Conservation (phyloP, 129 eudicot species). For the Smallanthus sonchifolius region DNA sequence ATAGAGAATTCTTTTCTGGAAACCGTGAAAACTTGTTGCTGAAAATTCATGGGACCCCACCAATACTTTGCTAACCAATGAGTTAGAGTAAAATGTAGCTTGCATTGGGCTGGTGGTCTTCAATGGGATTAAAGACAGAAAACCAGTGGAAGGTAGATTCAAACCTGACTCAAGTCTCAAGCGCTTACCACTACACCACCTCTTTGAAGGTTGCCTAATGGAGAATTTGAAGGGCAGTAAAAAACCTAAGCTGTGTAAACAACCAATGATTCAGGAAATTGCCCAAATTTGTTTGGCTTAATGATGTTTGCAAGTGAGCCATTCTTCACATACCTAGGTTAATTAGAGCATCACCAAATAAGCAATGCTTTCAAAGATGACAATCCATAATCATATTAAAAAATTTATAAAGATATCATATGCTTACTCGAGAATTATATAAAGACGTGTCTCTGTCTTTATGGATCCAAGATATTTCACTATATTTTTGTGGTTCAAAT, state of each 20-base stretch:
- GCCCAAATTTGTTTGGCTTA: constrained; percentile 94
- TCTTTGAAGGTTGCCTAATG: too few species aligned
- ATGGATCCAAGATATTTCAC: constrained; percentile 95
- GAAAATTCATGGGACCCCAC: too few species aligned
- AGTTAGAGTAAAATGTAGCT: too few species aligned
- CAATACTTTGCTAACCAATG: too few species aligned
- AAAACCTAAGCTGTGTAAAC: constrained; percentile 91
- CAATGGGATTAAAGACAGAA: too few species aligned
- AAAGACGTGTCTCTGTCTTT: constrained; percentile 88
- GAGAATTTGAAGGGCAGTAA: not conserved
- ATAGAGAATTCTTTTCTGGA: too few species aligned
- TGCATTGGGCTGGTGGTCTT: too few species aligned
- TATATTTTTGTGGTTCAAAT: constrained; percentile 89
- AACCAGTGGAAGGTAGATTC: too few species aligned
- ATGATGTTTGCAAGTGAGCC: constrained; percentile 96
- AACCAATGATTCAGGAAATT: constrained; percentile 91
- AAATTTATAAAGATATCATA: not conserved
- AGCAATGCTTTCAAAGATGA: constrained; percentile 3
- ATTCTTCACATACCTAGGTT: constrained; percentile 85
- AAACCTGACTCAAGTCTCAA: too few species aligned
- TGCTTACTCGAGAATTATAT: constrained; percentile 94
- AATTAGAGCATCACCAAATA: constrained; percentile 11
- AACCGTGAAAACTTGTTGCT: too few species aligned
- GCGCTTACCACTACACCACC: too few species aligned
- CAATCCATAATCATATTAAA: not conserved